Percentiles rank a stretch among this genome's conserved stretches.
Conservation (phyloP, 768 basidiomycete genomes). For the Exsudoporus frostii region DNA sequence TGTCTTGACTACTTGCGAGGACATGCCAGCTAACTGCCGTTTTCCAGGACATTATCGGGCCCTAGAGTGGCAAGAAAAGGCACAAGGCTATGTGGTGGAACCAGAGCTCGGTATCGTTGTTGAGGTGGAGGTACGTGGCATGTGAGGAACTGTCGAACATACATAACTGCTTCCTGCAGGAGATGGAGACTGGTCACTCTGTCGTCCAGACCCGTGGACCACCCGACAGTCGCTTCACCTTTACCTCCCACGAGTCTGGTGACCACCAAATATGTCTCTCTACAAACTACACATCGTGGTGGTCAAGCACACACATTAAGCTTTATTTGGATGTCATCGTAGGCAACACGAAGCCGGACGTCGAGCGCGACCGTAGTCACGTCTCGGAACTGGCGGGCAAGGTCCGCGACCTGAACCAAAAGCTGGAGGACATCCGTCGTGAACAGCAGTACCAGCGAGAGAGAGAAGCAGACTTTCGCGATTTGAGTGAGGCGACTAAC, state of each 20-base stretch:
- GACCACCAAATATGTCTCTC: conserved; percentile 98
- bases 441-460: conserved; percentile 99
- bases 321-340: conserved; percentile 94
- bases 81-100: conserved; percentile 66
- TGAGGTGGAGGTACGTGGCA: conserved; percentile 73
- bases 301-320: conserved; percentile 81
- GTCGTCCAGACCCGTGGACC: conserved; percentile 92
- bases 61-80: conserved; percentile 81
- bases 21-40: neutral
- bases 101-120: conserved; percentile 84
- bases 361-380: conserved; percentile 84
- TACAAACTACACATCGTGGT: conserved; percentile 90
- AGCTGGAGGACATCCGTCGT: conserved; percentile 86
- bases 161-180: conserved; percentile 44
- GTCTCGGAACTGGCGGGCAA: conserved; percentile 78
- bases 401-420: conserved; percentile 89
- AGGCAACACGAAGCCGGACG: conserved; percentile 80
- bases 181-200: conserved; percentile 74
- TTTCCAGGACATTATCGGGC: conserved; percentile 84
- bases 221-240: conserved; percentile 89
- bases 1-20: neutral
- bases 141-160: neutral
- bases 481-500: conserved; percentile 89
- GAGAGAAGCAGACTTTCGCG: conserved; percentile 84
- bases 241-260: conserved; percentile 94